These are phyloP conservation scores for Hyaloscypha finlandica DNA, from an alignment of 495 filamentous ascomycete genomes.

Conservation along the genomic window DNA sequence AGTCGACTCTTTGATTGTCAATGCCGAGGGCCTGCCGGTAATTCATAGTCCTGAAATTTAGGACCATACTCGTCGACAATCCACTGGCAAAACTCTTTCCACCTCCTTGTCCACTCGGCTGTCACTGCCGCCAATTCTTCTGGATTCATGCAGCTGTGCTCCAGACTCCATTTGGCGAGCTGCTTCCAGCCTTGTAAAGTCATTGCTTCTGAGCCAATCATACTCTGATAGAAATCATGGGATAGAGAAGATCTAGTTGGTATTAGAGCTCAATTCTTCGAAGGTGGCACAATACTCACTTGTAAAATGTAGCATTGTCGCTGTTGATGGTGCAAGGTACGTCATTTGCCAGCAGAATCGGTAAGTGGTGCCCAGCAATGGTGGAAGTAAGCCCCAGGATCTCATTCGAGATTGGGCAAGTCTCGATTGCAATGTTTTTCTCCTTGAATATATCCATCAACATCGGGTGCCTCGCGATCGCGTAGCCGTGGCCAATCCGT, in stretches of 20 bases:
- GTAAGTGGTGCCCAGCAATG: slow-evolving; percentile 51
- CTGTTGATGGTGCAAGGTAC: slow-evolving; percentile 55
- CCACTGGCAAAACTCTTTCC: slow-evolving; percentile 45
- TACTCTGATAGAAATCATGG: slow-evolving; percentile 58
- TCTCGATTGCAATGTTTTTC: slow-evolving; percentile 80
- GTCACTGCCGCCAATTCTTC: slow-evolving; percentile 36
- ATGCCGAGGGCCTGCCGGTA: slow-evolving; percentile 10
- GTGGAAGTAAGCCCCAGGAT: slow-evolving; percentile 55
- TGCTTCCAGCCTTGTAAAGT: slow-evolving; percentile 53
- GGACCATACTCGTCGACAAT: slow-evolving; percentile 35
- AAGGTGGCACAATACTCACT: slow-evolving; percentile 36
- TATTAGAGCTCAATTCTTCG: not conserved
- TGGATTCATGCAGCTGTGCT: slow-evolving; percentile 49
- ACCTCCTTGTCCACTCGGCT: slow-evolving; percentile 45
- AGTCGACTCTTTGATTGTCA: slow-evolving; percentile 17
- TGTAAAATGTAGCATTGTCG: slow-evolving; percentile 57
- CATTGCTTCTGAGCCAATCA: slow-evolving; percentile 54
- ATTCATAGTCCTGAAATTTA: slow-evolving; percentile 8
- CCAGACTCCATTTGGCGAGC: slow-evolving; percentile 55
- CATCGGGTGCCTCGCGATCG: slow-evolving; percentile 81
- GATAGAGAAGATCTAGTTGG: slow-evolving; percentile 50
- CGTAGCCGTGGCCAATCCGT: slow-evolving; percentile 91
- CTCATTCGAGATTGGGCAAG: slow-evolving; percentile 90
- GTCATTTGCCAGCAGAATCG: slow-evolving; percentile 50
- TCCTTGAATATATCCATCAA: slow-evolving; percentile 81